Base-by-base conservation (phyloP, 2,329 filamentous ascomycete genomes). In the Trichoderma sp. region DNA sequence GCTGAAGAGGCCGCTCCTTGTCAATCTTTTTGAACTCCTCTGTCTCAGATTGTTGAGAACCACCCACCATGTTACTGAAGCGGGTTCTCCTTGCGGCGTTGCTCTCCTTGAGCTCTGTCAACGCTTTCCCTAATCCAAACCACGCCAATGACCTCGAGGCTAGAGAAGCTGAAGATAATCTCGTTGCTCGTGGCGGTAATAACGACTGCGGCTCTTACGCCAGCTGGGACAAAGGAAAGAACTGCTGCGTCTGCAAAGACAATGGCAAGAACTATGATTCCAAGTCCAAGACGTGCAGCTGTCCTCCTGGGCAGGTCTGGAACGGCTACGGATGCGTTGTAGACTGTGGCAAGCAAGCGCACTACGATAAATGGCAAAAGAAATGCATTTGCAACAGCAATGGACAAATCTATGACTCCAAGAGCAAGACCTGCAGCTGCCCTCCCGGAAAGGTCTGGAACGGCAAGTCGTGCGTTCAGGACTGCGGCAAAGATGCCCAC, bases 221-320 rank as follows among this genome's bases (percentile, higher is more conserved):
- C 5, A 56, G 14, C 30, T 70, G 60, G 58, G 55, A 70, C 52
- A 51, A 65, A 13, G 52, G 49, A n/a, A 60, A 54, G 39, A 61
- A 70, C 32, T 24, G 43, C 28, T 71, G 70, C 43, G 68, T 68
- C 43, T 71, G 70, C 70, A 71, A 71, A 18, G 60, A 69, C 5
- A 58, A 70, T 5, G 68, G 70, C 58, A 52, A 71, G 56, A 37
- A 56, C 2, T 71, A 61, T 24, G 63, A 71, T 30, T 39, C 56
- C n/a, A 63, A 71, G 7, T 21, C 39, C 32, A 71, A 70, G 68
- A 30, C 34, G 8, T 71, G 70, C 59, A 46, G 30, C 16, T 70
- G 68, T 28, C 68, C 70, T 2, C 30, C 7, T 32, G 68, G 68
- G 14, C 18, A 46, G 34, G 37, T 49, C 13, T 71, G 68, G 68